These are phyloP conservation scores for Cicer bijugum DNA, from an alignment of 306 rosid species.

Conservation along the genomic window DNA sequence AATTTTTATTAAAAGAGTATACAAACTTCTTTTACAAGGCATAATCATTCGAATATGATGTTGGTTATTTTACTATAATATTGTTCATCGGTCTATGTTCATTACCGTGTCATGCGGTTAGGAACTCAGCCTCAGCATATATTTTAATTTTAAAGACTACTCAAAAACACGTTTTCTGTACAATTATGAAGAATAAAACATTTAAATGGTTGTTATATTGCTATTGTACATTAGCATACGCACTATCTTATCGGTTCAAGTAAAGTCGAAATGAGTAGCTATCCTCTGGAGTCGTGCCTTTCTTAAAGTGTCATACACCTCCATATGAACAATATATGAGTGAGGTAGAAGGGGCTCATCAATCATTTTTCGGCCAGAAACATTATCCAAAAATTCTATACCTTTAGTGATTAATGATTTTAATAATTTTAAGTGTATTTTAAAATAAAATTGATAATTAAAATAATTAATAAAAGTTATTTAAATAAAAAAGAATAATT, in stretches of 20 bases:
- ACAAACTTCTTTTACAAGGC: conserved; percentile 21
- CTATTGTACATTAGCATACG: background rate
- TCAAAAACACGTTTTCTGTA: too few species aligned
- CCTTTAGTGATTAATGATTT: too few species aligned
- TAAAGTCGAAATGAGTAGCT: background rate
- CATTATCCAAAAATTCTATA: background rate
- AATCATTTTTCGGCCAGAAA: background rate
- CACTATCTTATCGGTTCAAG: background rate
- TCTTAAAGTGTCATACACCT: background rate
- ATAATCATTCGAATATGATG: background rate
- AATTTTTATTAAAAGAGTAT: conserved; percentile 10
- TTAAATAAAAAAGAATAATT: too few species aligned
- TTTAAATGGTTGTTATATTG: background rate
- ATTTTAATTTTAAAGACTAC: too few species aligned
- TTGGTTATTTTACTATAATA: too few species aligned
- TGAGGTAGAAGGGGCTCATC: background rate
- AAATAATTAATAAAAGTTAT: too few species aligned
- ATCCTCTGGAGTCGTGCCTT: background rate
- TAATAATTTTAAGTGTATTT: too few species aligned
- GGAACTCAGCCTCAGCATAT: too few species aligned
- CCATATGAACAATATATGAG: background rate
- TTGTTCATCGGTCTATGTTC: background rate
- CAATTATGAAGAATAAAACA: background rate
- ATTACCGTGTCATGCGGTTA: too few species aligned
- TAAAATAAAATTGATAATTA: too few species aligned